Percentiles rank a stretch among this genome's conserved stretches.
Conservation (phyloP, 129 eudicot genomes). For the Artemisia argyi region DNA sequence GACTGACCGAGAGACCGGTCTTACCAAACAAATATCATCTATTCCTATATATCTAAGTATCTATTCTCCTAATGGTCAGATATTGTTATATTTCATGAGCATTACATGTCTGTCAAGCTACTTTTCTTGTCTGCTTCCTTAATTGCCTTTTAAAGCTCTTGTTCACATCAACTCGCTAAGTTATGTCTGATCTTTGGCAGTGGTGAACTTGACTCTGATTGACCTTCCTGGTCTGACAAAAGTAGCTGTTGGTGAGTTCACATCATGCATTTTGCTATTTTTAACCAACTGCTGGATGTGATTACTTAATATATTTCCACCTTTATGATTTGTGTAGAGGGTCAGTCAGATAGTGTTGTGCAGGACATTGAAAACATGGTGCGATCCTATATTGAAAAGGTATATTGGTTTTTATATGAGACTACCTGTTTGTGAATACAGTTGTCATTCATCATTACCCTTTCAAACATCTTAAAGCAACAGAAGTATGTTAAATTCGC, state of each 20-base stretch:
- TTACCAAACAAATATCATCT: conserved; percentile 66
- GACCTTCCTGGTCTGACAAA: conserved; percentile 99
- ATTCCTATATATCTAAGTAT: conserved; percentile 98
- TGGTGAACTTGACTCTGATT: conserved; percentile 91
- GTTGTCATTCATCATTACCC: background rate
- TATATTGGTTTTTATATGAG: conserved; percentile 24
- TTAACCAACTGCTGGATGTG: background rate
- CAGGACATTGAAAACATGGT: conserved; percentile 92
- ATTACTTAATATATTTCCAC: conserved; percentile 1
- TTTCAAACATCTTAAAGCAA: conserved; percentile 36
- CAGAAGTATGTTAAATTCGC: too few relatives aligned
- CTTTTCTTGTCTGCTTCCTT: background rate
- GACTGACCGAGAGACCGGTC: conserved; percentile 98
- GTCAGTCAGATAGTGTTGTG: conserved; percentile 83
- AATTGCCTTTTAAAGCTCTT: conserved; percentile 7
- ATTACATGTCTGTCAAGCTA: background rate
- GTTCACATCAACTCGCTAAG: conserved; percentile 15
- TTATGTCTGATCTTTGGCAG: conserved; percentile 48
- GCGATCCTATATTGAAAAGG: conserved; percentile 92
- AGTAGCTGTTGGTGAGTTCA: conserved; percentile 90
- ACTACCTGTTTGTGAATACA: background rate
- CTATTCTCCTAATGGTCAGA: conserved; percentile 91
- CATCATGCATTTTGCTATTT: conserved; percentile 14
- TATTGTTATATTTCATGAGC: conserved; percentile 14
- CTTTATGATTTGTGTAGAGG: conserved; percentile 47